phyloP scores from a whole-genome alignment of 73 alveolate species.

The Strombidium stylifer region DNA sequence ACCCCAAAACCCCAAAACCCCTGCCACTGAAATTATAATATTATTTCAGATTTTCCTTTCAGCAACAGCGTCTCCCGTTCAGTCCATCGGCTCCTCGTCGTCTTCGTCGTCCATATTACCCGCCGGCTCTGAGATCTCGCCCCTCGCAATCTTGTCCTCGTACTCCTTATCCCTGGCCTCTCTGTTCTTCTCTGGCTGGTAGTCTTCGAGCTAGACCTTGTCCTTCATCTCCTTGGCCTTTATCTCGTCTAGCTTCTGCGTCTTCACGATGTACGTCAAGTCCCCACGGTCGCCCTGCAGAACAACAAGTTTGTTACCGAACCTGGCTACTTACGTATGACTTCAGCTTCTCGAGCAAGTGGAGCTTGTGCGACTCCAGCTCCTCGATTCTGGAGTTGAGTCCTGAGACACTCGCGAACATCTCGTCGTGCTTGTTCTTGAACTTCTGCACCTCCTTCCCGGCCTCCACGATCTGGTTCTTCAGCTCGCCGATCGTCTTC shows the following conservation, averaged over 20 bases:
- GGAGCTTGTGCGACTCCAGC: slow-evolving; percentile 68
- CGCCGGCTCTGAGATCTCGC: no score
- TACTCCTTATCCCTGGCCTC: no score
- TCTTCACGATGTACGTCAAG: slow-evolving; percentile 58
- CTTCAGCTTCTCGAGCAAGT: slow-evolving; percentile 57
- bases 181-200: slow-evolving; percentile 48
- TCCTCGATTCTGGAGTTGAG: slow-evolving; percentile 71
- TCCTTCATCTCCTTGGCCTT: slow-evolving; percentile 37
- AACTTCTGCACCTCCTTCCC: slow-evolving; percentile 54
- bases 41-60: no score
- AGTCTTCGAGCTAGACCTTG: slow-evolving; percentile 51
- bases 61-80: no score
- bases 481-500: slow-evolving; percentile 20
- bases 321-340: no score
- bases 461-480: slow-evolving; percentile 39
- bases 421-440: slow-evolving; percentile 71
- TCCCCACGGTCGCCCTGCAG: slow-evolving; percentile 64
- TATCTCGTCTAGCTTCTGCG: slow-evolving; percentile 53
- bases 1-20: no score
- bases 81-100: no score
- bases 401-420: slow-evolving; percentile 58
- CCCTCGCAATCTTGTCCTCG: no score
- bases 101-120: no score
- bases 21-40: no score
- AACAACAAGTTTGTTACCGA: no score